phyloP scores from a whole-genome alignment of 768 basidiomycete species.

The Lactarius vividus region DNA sequence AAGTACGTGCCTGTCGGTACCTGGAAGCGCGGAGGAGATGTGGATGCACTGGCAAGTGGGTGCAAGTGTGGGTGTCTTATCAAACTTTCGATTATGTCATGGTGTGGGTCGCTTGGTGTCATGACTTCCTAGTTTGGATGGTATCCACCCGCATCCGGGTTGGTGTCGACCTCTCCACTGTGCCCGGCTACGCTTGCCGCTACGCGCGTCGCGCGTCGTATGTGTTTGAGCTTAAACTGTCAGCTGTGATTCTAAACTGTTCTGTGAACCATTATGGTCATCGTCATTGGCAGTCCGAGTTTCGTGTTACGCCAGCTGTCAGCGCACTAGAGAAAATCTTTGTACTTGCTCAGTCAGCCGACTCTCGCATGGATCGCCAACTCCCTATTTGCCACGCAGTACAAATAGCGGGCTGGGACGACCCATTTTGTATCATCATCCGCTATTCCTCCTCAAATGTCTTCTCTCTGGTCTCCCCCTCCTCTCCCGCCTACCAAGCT shows the following conservation, averaged over 20 bases:
- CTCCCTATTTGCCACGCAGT: neutral
- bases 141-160: neutral
- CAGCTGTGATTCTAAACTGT: no score
- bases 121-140: neutral
- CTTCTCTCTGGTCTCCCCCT: neutral
- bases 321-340: neutral
- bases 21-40: neutral
- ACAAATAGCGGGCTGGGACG: neutral
- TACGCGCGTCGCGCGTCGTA: no score
- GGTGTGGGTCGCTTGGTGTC: no score
- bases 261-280: neutral
- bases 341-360: neutral
- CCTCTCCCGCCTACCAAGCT: slow-evolving; percentile 27
- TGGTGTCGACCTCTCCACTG: no score
- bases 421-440: neutral
- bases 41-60: neutral
- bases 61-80: neutral
- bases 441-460: neutral
- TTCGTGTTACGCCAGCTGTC: neutral
- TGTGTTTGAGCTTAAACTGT: no score
- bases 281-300: neutral
- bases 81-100: neutral
- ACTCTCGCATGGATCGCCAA: neutral
- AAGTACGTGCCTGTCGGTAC: neutral
- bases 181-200: no score